phyloP scores from a whole-genome alignment of 805 yeast species.

The Candida alai region DNA sequence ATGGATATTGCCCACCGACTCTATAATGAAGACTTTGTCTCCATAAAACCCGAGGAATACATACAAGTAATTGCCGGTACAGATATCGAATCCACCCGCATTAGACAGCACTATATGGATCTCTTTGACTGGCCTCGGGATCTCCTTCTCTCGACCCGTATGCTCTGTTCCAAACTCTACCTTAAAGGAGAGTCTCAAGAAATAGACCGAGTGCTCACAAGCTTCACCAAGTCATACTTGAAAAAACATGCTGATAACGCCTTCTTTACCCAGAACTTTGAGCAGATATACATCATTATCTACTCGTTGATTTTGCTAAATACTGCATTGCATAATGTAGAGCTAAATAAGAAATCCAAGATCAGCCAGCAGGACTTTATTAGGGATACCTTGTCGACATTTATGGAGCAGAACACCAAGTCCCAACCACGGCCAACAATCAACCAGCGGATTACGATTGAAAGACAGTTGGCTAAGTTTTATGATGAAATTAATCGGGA shows the following conservation, averaged over 20 bases:
- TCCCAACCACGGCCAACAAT: conserved; percentile 25
- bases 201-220: conserved; percentile 67
- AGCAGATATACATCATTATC: conserved; percentile 61
- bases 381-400: conserved; percentile 39
- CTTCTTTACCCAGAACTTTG: conserved; percentile 48
- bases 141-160: conserved; percentile 53
- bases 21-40: conserved; percentile 38
- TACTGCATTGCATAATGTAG: conserved; percentile 66
- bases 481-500: conserved; percentile 39
- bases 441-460: conserved; percentile 41
- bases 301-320: conserved; percentile 71
- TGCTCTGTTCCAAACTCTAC: conserved; percentile 62
- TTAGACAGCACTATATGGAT: conserved; percentile 45
- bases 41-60: conserved; percentile 42
- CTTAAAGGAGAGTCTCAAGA: conserved; percentile 81
- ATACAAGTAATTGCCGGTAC: conserved; percentile 38
- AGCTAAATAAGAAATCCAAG: conserved; percentile 33
- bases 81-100: conserved; percentile 35
- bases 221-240: conserved; percentile 64
- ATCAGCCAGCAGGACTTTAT: conserved; percentile 41
- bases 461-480: conserved; percentile 40
- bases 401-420: conserved; percentile 28
- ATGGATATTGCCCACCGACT: conserved; percentile 37
- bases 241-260: conserved; percentile 44
- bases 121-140: conserved; percentile 46